A percentile compares a stretch with the other conserved stretches of the same genome.
These are phyloP conservation scores for Phytophthora nicotianae DNA, from an alignment of 352 stramenopile species.

Conservation along the genomic window DNA sequence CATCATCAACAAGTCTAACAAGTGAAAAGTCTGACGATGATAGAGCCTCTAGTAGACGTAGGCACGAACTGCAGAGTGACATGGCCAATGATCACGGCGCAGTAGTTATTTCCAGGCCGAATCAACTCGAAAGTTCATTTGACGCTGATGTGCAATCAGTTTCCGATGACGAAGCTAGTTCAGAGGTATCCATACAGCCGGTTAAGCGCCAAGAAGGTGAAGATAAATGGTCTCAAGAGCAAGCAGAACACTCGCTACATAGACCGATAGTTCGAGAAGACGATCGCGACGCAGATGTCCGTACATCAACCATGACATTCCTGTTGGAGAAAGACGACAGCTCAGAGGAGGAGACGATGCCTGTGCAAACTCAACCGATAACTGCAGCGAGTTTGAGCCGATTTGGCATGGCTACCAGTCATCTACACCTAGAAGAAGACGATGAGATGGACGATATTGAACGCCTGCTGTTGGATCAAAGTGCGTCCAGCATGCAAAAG, in stretches of 20 bases:
- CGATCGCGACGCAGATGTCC: conserved; percentile 6
- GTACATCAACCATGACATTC: not conserved
- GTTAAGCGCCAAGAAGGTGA: conserved; percentile 15
- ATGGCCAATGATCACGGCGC: not conserved
- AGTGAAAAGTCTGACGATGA: not conserved
- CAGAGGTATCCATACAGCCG: conserved; percentile 3
- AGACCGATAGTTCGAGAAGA: not conserved
- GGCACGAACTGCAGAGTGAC: conserved; percentile 1
- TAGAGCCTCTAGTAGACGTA: not conserved
- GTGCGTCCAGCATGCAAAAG: conserved; percentile 3
- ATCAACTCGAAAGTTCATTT: conserved; percentile 25
- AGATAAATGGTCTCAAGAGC: conserved; percentile 23
- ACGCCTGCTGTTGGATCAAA: conserved; percentile 29
- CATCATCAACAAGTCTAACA: conserved; percentile 7
- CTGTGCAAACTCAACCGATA: conserved; percentile 4
- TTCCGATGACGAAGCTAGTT: conserved; percentile 7
- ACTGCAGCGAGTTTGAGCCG: conserved; percentile 11
- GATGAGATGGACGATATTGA: conserved; percentile 46
- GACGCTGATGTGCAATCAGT: conserved; percentile 11
- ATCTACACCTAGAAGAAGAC: conserved; percentile 28
- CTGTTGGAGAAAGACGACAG: conserved; percentile 21
- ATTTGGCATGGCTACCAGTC: not conserved
- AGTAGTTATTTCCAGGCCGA: not conserved
- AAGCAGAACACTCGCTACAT: conserved; percentile 21
- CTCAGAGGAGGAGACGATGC: conserved; percentile 32